Base-by-base conservation (phyloP, 2,329 filamentous ascomycete genomes). In the Torrubiellomyces zombiae region DNA sequence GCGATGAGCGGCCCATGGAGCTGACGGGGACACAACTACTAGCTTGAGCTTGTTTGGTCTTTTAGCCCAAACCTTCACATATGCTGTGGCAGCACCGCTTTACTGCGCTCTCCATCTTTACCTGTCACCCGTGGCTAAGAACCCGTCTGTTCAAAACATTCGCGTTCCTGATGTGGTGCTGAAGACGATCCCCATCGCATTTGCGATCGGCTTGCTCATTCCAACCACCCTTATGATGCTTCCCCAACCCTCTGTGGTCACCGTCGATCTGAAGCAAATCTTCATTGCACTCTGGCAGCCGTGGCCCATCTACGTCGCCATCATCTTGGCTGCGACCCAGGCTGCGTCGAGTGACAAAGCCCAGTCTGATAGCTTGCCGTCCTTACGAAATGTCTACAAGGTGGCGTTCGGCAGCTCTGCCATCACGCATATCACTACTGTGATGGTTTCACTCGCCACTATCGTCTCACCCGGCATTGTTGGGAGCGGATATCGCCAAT, bases 201-300 rank as follows among this genome's bases (percentile, higher is more conserved):
- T 26, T 18, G 15, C 29, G 14, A 7, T 33, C 14, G 32, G 30
- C 28, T 30, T 28, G 23, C 14, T 23, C 21, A n/a, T 35, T n/a
- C 34, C 34, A 6, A 29, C 30, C 8, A 5, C 26, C 13, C 27
- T 26, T 21, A 31, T 37, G 34, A 7, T 28, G 3, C 18, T 29
- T 9, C 34, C 34, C 17, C n/a, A 28, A 2, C 28, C 29, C 8
- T 19, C 27, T 9, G 9, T 2, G 10, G 16, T 37, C 21, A 33
- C 34, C 5, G 13, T 21, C 15, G 32, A 33, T 20, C 13, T 31
- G 12, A 38, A 38, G 34, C 34, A 38, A 17, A 23, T 34, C 13
- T 16, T 33, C 19, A 32, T 32, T 10, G 34, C 34, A 15, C 7
- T 31, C 24, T 38, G 34, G 34, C 36, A 38, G 28, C 32, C 34